Conservation (phyloP, 345 rosid species). For the Punica granatum region DNA sequence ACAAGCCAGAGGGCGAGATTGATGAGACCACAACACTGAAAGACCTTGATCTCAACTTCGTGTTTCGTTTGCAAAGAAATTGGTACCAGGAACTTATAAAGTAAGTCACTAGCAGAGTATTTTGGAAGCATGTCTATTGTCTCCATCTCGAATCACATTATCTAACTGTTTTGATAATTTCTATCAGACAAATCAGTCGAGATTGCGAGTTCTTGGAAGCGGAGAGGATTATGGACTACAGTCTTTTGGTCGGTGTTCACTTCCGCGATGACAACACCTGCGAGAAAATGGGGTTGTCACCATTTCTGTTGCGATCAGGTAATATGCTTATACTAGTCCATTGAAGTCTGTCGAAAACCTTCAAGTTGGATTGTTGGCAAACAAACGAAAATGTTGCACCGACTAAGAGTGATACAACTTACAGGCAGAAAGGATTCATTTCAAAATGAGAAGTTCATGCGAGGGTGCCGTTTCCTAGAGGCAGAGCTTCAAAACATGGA, state of each 20-base stretch:
- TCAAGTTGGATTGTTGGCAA: neutral
- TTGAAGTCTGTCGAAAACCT: neutral
- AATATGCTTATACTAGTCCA: constrained; percentile 8
- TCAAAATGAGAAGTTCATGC: constrained; percentile 84
- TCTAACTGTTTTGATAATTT: neutral
- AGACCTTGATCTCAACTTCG: constrained; percentile 86
- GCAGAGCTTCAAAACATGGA: constrained; percentile 95
- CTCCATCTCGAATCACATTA: no score
- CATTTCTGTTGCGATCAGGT: constrained; percentile 86
- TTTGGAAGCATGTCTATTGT: neutral
- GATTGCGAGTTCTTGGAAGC: constrained; percentile 96
- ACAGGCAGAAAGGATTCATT: constrained; percentile 71
- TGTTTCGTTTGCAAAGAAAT: constrained; percentile 71
- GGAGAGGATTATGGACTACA: constrained; percentile 92
- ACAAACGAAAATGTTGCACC: neutral
- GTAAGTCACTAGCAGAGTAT: constrained; percentile 29
- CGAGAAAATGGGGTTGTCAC: constrained; percentile 90
- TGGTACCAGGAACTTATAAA: constrained; percentile 82
- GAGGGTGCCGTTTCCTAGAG: constrained; percentile 84
- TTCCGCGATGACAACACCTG: constrained; percentile 75
- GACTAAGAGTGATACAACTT: constrained; percentile 5
- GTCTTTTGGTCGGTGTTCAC: constrained; percentile 88
- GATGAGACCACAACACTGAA: constrained; percentile 97
- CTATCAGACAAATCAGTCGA: constrained; percentile 73
- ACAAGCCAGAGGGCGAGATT: constrained; percentile 79